Percentiles rank a stretch among this genome's conserved stretches.
phyloP scores from a whole-genome alignment of 2,329 filamentous ascomycete species.

The Bipolaris oryzae region DNA sequence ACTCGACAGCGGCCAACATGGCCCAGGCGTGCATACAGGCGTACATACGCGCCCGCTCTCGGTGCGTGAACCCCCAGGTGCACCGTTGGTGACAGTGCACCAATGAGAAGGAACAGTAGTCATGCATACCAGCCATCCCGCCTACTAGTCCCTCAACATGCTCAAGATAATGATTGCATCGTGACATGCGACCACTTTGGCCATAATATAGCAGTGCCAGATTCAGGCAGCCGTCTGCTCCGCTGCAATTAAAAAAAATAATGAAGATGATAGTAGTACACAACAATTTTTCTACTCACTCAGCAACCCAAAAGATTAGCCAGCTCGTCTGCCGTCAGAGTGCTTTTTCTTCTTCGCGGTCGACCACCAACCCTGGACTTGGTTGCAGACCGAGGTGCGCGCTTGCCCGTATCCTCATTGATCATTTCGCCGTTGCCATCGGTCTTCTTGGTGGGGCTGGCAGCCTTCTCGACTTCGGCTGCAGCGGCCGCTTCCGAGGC shows the following conservation, averaged over 20 bases:
- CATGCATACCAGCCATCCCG: constrained; percentile 14
- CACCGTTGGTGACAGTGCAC: constrained; percentile 13
- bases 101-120: constrained; percentile 9
- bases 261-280: constrained; percentile 6
- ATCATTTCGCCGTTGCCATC: constrained; percentile 30
- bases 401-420: constrained; percentile 29
- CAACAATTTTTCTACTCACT: not conserved
- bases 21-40: constrained; percentile 17
- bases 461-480: constrained; percentile 9
- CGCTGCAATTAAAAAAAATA: constrained; percentile 5
- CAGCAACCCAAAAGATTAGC: constrained; percentile 53
- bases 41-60: constrained; percentile 20
- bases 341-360: constrained; percentile 72
- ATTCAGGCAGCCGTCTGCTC: constrained; percentile 13
- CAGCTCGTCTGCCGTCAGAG: constrained; percentile 76
- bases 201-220: constrained; percentile 9
- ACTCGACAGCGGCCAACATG: not conserved
- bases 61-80: constrained; percentile 14
- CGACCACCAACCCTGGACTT: constrained; percentile 60
- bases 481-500: constrained; percentile 53
- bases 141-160: constrained; percentile 11
- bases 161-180: constrained; percentile 6
- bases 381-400: constrained; percentile 37
- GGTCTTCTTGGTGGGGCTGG: constrained; percentile 10
- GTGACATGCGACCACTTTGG: constrained; percentile 2